phyloP scores from a whole-genome alignment of 2,329 filamentous ascomycete species.

The Cladosporium sp. region DNA sequence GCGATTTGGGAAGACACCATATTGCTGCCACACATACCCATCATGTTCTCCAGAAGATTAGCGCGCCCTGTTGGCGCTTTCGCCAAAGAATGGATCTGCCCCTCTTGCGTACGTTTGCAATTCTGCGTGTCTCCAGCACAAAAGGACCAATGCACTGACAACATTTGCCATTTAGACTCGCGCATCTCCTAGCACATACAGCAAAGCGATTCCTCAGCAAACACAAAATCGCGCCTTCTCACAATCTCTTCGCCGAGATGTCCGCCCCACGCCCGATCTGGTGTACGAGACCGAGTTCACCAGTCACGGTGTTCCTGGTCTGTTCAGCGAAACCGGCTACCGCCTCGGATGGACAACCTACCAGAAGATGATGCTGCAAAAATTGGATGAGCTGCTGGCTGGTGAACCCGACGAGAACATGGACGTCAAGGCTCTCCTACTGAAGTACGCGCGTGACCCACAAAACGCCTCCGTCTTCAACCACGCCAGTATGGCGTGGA shows the following conservation, averaged over 20 bases:
- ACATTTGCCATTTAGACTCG: conserved; percentile 16
- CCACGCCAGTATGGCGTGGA: conserved; percentile 92
- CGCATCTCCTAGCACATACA: conserved; percentile 13
- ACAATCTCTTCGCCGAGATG: conserved; percentile 27
- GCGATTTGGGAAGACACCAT: neutral
- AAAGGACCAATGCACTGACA: neutral
- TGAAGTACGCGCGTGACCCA: conserved; percentile 75
- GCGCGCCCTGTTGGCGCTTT: conserved; percentile 22
- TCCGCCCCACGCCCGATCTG: conserved; percentile 38
- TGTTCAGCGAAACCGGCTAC: conserved; percentile 68
- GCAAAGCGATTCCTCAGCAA: conserved; percentile 12
- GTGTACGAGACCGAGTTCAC: conserved; percentile 43
- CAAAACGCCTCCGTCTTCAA: conserved; percentile 80
- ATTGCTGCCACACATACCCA: conserved; percentile 11
- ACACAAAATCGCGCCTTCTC: conserved; percentile 32
- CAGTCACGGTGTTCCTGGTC: conserved; percentile 58
- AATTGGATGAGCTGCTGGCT: conserved; percentile 68
- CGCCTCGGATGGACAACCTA: conserved; percentile 78
- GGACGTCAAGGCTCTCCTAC: conserved; percentile 62
- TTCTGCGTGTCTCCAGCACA: neutral
- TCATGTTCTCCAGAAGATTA: conserved; percentile 31
- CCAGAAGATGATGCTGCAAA: conserved; percentile 67
- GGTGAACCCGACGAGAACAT: conserved; percentile 65
- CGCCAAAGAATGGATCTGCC: conserved; percentile 25
- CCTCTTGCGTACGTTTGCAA: conserved; percentile 23